These are phyloP conservation scores for Clausena lansium DNA, from an alignment of 345 rosid genomes.

Conservation along the genomic window DNA sequence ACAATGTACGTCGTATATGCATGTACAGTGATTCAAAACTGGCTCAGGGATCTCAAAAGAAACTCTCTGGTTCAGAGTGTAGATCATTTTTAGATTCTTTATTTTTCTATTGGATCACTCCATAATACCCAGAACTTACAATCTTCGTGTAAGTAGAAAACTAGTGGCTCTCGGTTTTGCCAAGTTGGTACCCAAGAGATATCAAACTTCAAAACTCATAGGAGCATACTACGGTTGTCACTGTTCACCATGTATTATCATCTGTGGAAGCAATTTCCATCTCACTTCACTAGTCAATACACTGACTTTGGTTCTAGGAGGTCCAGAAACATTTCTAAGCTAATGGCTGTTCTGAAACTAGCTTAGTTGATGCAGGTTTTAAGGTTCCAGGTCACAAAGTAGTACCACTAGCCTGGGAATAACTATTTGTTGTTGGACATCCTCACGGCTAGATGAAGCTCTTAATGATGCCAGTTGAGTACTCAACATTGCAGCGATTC, in stretches of 20 bases:
- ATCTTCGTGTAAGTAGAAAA: not conserved
- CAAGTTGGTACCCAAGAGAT: not conserved
- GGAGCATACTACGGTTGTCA: not conserved
- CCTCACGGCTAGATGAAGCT: constrained; percentile 30
- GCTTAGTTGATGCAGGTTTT: constrained; percentile 28
- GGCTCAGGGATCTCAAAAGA: not conserved
- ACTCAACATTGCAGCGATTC: constrained; percentile 33
- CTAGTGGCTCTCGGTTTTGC: not conserved
- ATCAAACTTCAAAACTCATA: not conserved
- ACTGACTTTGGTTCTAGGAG: constrained; percentile 19
- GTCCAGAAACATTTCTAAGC: constrained; percentile 22
- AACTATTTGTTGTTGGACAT: constrained; percentile 29
- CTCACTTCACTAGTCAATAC: constrained; percentile 27
- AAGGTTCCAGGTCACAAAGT: constrained; percentile 1
- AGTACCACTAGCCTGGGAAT: constrained; percentile 5
- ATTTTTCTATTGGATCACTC: not conserved
- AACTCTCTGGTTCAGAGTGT: constrained; percentile 10
- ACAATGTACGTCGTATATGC: not conserved
- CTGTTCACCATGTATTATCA: constrained; percentile 22
- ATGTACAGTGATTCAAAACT: no score
- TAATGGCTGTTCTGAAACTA: constrained; percentile 20
- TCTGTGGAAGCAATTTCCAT: constrained; percentile 29
- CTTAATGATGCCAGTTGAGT: constrained; percentile 23
- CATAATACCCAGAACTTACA: not conserved
- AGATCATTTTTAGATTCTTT: constrained; percentile 16